These are phyloP conservation scores for Talaromyces pinophilus DNA, from an alignment of 2,329 filamentous ascomycete genomes.

Conservation along the genomic window DNA sequence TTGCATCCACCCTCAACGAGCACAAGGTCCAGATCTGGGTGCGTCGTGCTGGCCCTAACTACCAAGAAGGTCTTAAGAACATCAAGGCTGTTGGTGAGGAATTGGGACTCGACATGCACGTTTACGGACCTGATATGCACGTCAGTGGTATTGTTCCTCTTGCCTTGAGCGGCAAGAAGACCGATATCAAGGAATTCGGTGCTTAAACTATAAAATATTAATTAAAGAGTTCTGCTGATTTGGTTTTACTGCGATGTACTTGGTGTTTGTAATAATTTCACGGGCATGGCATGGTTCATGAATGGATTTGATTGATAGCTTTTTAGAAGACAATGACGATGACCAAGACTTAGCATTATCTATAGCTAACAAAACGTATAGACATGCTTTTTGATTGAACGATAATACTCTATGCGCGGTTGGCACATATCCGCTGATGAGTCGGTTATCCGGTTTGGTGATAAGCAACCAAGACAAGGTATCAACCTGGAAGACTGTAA, in stretches of 20 bases:
- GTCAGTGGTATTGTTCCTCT: slow-evolving; percentile 95
- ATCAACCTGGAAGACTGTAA: background rate
- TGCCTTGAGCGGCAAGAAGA: slow-evolving; percentile 69
- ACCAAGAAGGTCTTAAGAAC: slow-evolving; percentile 99
- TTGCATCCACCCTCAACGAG: slow-evolving; percentile 80
- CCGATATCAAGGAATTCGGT: slow-evolving; percentile 62
- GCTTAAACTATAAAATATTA: slow-evolving; percentile 21
- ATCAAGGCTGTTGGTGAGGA: slow-evolving; percentile 96
- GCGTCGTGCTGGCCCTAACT: slow-evolving; percentile 86
- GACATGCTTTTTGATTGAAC: background rate
- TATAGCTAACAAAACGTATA: background rate
- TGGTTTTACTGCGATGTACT: slow-evolving; percentile 20
- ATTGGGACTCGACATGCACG: slow-evolving; percentile 93
- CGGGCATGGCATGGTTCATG: slow-evolving; percentile 26
- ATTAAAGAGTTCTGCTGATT: slow-evolving; percentile 4
- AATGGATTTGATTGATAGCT: slow-evolving; percentile 23
- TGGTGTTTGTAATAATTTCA: slow-evolving; percentile 26
- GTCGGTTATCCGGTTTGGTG: background rate
- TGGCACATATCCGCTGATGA: background rate
- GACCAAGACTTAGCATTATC: slow-evolving; percentile 10
- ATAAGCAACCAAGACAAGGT: background rate
- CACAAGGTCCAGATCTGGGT: slow-evolving; percentile 99
- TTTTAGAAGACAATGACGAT: slow-evolving; percentile 14
- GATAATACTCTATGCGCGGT: background rate
- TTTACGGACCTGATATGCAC: slow-evolving; percentile 77